Evolutionary conservation across 345 rosid genomes (phyloP).

Genomic region (sweet orange (Citrus sinensis)): DVS_A1.0 CM039163.1:30532001-30532500

Average conservation of each 20-base stretch:
- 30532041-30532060: slow-evolving; percentile 1
- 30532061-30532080: slow-evolving; percentile 17
- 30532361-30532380: not conserved
- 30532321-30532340: not conserved
- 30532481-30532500: not conserved
- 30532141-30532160: not conserved
- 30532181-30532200: not conserved
- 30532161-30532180: not conserved
- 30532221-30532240: not conserved
- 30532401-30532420: not conserved
- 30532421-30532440: not conserved
- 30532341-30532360: not conserved
- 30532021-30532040: slow-evolving; percentile 30
- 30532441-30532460: not conserved
- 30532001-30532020: slow-evolving; percentile 60
- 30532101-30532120: not conserved
- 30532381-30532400: not conserved
- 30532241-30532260: not conserved
- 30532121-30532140: not conserved
- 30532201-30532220: not conserved
- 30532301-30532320: not conserved
- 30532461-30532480: not conserved
- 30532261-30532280: not conserved
- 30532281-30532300: not conserved
- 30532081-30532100: not conserved